Base-by-base conservation (phyloP, 257 asterid species). In the Fraxinus cuspidata region DNA sequence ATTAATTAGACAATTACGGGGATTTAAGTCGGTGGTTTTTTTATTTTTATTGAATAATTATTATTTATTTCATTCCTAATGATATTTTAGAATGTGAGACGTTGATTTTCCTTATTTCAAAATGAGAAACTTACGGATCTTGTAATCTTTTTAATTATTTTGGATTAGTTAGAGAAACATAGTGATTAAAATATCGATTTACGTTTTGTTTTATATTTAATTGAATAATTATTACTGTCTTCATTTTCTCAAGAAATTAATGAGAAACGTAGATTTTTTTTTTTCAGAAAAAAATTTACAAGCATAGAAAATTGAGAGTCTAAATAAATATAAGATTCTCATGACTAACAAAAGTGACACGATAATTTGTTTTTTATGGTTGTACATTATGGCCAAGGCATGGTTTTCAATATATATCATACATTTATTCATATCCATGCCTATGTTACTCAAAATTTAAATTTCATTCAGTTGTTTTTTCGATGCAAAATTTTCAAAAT, bases 161-260 rank as follows among this genome's bases (percentile, higher is more conserved):
- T 78, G 78, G 79, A 74, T 82, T 85, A 71, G 67, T 71, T 74
- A 65, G 72, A 53, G 79, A 79, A 78, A 79, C 84, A 81, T 78
- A 29, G 86, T 84, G 86, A 82, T 85, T 76, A 32, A 84, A 74
- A 0, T 80, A 75, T 19, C 8, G 37, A 27, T 66, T 47, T 66
- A 25, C 81, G 58, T 35, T 77, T 71, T 21, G 51, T 47, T 66
- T 77, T 38, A 79, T 75, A 16, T 40, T 27, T 42, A 23, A 51
- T 66, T 38, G 29, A 63, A 73, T 79, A 27, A 69, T 69, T 58
- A 38, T 1, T 75, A 72, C 15, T 71, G 7, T 69, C 32, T 66
- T 81, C 75, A 47, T 51, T 37, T 65, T 69, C 75, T 69, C 37
- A 25, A 64, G 65, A 60, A 47, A 15, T 47, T 13, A 3, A 0